Evolutionary conservation across 2,329 filamentous ascomycete genomes (phyloP), one percentile per base, ranked within the genome.

Genomic region (Sporothrix sp.): DNA sequence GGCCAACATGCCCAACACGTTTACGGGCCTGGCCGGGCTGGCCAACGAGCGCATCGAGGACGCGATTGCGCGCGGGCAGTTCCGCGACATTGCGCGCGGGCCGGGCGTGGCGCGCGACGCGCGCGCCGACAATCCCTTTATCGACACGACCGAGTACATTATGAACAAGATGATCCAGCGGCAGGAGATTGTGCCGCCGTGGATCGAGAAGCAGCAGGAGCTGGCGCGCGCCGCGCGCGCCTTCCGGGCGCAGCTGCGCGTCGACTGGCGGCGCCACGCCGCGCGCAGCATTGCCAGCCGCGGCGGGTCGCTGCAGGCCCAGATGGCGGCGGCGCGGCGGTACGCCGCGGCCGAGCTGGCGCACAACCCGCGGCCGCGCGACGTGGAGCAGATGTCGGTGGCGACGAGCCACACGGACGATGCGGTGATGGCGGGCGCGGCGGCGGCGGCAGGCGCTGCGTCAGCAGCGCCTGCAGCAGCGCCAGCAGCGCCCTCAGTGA

Each of bases 131-230:
- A 94, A 85, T 58, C 89, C 93, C 0, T 97, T 95, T 61, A 80
- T 97, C 52, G 88, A 97, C 62, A 97, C 91, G 52, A 97, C 93
- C 0, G 91, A 97, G 66, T 96, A 96, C 64, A 87, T 97, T 60
- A 85, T 97, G 84, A 97, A 98, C 68, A 93, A 94, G 68, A 96
- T 97, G 71, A 96, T 98, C 56, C 87, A 96, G 68, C 84, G 85
- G 52, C 93, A 98, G 66, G 90, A 95, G 18, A 87, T 97, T 53
- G 87, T 95, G 1, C 93, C 93, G 1, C 91, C 91, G 0, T 98
- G 93, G 93, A 97, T 98, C 53, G 93, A 98, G 67, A 97, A 96
- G 68, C 93, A 98, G 65, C 91, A 97, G 63, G 89, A 96, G 60
- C 71, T 97, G 6, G 75, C 81, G 10, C 81, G 79, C 54, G 77